A percentile compares a stretch with the other conserved stretches of the same genome.
phyloP scores from a whole-genome alignment of 202 grass and related monocot genomes.

The Schoenoplectus tabernaemontani region DNA sequence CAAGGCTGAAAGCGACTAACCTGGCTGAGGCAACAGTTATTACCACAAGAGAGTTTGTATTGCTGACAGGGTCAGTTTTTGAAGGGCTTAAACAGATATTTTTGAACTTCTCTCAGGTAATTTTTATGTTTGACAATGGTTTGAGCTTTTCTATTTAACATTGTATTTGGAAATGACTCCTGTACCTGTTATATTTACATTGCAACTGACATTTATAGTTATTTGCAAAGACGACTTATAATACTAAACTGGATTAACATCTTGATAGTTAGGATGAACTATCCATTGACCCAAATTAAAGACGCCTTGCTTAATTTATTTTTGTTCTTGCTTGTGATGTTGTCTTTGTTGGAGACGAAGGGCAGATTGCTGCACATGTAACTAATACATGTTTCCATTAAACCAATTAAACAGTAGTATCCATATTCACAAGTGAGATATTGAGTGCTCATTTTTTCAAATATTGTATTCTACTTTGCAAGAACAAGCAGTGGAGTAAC shows the following conservation, averaged over 20 bases:
- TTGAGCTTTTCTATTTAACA: background rate
- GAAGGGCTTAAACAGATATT: conserved; percentile 81
- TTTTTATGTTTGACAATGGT: background rate
- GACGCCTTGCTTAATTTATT: background rate
- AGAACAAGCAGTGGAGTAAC: background rate
- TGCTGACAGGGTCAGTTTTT: conserved; percentile 38
- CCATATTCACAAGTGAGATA: background rate
- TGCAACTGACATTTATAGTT: background rate
- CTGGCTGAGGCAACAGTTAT: conserved; percentile 44
- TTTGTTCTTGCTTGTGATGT: too few species aligned
- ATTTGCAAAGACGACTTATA: background rate
- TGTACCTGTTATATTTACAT: background rate
- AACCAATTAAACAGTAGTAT: background rate
- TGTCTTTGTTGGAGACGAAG: background rate
- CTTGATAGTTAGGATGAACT: background rate
- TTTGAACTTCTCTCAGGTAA: conserved; percentile 61
- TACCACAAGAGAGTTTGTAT: conserved; percentile 50
- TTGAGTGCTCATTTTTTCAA: background rate
- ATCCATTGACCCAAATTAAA: background rate
- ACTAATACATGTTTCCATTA: background rate
- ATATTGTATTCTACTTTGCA: background rate
- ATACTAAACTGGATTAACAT: background rate
- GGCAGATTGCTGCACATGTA: too few species aligned
- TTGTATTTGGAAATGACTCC: background rate
- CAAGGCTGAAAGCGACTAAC: conserved; percentile 42